phyloP scores from a whole-genome alignment of 352 stramenopile species.

The Phytophthora aleatoria region DNA sequence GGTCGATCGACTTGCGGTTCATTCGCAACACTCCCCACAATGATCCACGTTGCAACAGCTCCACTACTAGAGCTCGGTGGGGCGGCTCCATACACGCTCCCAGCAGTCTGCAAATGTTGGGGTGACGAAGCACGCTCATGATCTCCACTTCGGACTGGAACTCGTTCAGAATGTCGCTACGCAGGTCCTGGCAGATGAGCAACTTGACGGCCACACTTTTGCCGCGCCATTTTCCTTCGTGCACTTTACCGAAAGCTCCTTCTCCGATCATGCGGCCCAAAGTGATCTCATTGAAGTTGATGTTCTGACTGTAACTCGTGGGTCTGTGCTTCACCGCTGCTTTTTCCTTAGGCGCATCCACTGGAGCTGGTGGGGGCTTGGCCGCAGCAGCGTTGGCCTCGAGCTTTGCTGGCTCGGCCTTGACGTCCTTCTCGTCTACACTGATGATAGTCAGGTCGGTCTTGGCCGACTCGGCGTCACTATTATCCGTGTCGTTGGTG shows the following conservation, averaged over 20 bases:
- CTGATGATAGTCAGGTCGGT: constrained; percentile 36
- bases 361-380: constrained; percentile 24
- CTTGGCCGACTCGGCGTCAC: constrained; percentile 22
- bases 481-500: constrained; percentile 29
- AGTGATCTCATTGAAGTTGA: constrained; percentile 65
- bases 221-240: constrained; percentile 70
- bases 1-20: constrained; percentile 57
- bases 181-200: constrained; percentile 69
- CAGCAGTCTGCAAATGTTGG: constrained; percentile 96
- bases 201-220: constrained; percentile 72
- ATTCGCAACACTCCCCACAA: constrained; percentile 92
- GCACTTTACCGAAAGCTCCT: constrained; percentile 71
- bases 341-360: constrained; percentile 29
- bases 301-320: constrained; percentile 53
- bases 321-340: constrained; percentile 15
- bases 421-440: constrained; percentile 19
- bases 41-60: constrained; percentile 90
- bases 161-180: constrained; percentile 64
- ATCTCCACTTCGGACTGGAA: constrained; percentile 78
- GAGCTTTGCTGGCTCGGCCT: constrained; percentile 2
- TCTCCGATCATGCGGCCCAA: constrained; percentile 69
- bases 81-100: constrained; percentile 93
- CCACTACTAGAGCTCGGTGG: constrained; percentile 94
- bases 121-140: constrained; percentile 90
- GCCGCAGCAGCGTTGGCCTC: constrained; percentile 10